These are phyloP conservation scores for Fusarium solani-melongenae DNA, from an alignment of 2,329 filamentous ascomycete genomes.

Conservation along the genomic window DNA sequence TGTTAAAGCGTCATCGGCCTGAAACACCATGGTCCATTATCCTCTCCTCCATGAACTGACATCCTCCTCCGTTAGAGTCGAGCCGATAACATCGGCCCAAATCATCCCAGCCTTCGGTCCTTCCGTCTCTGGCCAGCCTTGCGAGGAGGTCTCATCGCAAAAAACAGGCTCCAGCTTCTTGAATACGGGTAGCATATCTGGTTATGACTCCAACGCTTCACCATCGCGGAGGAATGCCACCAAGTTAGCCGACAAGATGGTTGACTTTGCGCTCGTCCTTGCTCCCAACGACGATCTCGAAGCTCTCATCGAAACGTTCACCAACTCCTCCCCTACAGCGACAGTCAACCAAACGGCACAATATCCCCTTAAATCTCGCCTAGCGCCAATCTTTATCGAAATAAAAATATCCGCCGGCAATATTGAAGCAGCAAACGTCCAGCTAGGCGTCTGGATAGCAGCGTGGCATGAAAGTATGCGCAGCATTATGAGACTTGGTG, in stretches of 20 bases:
- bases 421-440: conserved; percentile 2
- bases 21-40: conserved; percentile 13
- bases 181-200: too few relatives aligned
- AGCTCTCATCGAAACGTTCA: background rate
- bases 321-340: background rate
- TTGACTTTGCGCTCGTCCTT: conserved; percentile 19
- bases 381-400: conserved; percentile 19
- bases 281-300: background rate
- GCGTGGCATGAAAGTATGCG: conserved; percentile 23
- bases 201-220: background rate
- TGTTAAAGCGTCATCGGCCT: too few relatives aligned
- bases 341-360: conserved; percentile 17
- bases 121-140: background rate
- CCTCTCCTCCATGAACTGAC: conserved; percentile 1
- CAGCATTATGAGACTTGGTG: conserved; percentile 5
- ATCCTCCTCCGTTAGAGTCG: background rate
- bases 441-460: conserved; percentile 19
- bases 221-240: background rate
- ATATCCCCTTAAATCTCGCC: background rate
- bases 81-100: conserved; percentile 13
- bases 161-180: background rate
- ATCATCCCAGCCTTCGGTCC: conserved; percentile 14
- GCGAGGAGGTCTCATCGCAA: background rate
- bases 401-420: conserved; percentile 9
- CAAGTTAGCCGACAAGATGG: conserved; percentile 18